Percentiles rank a stretch among this genome's conserved stretches.
Conservation (phyloP, 1,139 yeast genomes). For the Waltiozyma solani region DNA sequence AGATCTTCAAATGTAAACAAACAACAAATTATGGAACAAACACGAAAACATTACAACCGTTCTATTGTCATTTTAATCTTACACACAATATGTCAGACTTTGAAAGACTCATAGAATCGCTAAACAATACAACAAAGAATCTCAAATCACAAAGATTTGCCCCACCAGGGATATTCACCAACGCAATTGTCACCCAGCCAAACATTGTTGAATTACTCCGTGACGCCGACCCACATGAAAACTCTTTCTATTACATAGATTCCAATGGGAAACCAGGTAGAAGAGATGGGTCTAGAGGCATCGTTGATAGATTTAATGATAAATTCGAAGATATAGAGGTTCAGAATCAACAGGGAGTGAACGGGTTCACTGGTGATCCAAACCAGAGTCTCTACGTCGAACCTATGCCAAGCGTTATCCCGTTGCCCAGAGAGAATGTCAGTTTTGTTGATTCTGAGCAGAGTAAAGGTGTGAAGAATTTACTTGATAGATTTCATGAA, state of each 20-base stretch:
- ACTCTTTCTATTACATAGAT: constrained; percentile 34
- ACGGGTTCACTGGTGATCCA: constrained; percentile 3
- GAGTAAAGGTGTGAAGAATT: constrained; percentile 16
- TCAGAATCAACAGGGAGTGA: constrained; percentile 9
- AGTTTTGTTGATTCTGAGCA: constrained; percentile 4
- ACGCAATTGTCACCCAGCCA: constrained; percentile 46
- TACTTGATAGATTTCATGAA: constrained; percentile 14
- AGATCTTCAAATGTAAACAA: neutral
- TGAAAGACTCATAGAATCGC: constrained; percentile 9
- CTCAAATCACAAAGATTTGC: constrained; percentile 31
- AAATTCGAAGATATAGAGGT: constrained; percentile 14
- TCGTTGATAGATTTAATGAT: constrained; percentile 16
- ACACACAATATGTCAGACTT: constrained; percentile 13
- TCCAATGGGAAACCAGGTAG: constrained; percentile 16
- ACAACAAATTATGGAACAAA: too few species aligned
- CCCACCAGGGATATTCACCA: constrained; percentile 54
- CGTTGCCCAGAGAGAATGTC: constrained; percentile 10
- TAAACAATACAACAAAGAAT: constrained; percentile 20
- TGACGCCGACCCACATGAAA: constrained; percentile 50
- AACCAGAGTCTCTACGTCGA: constrained; percentile 1
- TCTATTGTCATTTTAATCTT: too few species aligned
- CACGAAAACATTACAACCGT: too few species aligned
- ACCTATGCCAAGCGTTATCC: constrained; percentile 11
- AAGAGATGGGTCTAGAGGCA: constrained; percentile 17
- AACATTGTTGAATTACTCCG: constrained; percentile 49